Base-by-base conservation (phyloP, 441 rosid genomes). In the Adansonia rubrostipa region DNA sequence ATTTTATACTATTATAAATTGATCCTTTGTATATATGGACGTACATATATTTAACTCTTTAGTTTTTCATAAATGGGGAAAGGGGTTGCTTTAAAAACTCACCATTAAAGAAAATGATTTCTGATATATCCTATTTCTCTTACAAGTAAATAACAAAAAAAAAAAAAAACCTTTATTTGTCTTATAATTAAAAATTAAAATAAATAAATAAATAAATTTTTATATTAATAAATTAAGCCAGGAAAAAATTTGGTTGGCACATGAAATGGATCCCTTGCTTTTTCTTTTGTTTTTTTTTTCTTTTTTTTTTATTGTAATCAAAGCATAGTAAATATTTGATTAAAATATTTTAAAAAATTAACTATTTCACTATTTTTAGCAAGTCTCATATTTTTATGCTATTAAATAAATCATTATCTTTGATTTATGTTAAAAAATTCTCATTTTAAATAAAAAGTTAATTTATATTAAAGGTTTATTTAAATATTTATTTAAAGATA, bases 251-350 rank as follows among this genome's bases (percentile, higher is more conserved):
- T 57, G 76, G 80, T 82, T 45, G 86, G 82, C 74, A 54, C 79
- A 74, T 78, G 87, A 44, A 77, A 58, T 71, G 71, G 75, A 78
- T 77, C 78, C 60, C 79, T 77, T 62, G 80, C 78, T 24, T 24
- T 24, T 80, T 82, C 80, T 48, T 67, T 19, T 36, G 40, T n/a
- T 9, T 64, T 36, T 2, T 36, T 11, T 15, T 10, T 36, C n/a
- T 33, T 64, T 15, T 28, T 36, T 64, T 20, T 36, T 24, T 20
- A 60, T 9, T 14, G 19, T 14, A 36, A 66, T 36, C 9, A 36
- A 66, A 7, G 50, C 45, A 42, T 50, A 36, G 47, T 40, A 33
- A 63, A 36, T 36, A 36, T 36, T 36, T 36, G 40, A 36, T 4
- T 36, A 36, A 36, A 36, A 36, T 36, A 1, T 36, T 36, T 2